Evolutionary conservation across 208 protist species (phyloP), one percentile per base, ranked within the genome.

Genomic region (Wallacemonas sp.): DNA sequence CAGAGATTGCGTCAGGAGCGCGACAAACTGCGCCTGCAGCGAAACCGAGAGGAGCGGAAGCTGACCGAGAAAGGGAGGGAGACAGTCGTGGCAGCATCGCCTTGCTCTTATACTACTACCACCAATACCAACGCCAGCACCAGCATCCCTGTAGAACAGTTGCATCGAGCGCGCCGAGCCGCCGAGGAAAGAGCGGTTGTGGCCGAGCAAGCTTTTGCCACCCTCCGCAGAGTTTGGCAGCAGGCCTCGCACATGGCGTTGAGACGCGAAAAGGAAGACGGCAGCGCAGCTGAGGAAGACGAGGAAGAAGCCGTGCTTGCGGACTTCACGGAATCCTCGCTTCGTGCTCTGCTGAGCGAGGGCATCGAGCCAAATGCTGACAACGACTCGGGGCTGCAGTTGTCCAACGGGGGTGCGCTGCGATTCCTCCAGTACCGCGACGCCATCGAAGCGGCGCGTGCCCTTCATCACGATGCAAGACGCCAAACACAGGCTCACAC

Each of bases 171-270:
- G 28, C 19, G 24, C 28, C 30, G 9, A 34, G 38, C 5, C 2
- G 33, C 68, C 9, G 63, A 62, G 56, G 68, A 75, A 39, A 45
- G 68, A 4, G 59, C 65, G 0, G 42, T 61, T 0, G 51, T 67
- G 11, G 62, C 74, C 4, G 44, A 71, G 34, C 46, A 55, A 5
- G 66, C 68, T 2, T 55, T 79, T n/a, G 54, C 47, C 28, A 53
- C 30, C 0, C 49, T 79, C 47, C 62, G 54, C 2, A 31, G 17
- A 4, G 58, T 66, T 14, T 65, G 21, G 33, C 14, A n/a, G n/a
- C n/a, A n/a, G n/a, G n/a, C n/a, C n/a, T n/a, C n/a, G n/a, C n/a
- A n/a, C n/a, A n/a, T n/a, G n/a, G n/a, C n/a, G n/a, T n/a, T n/a
- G n/a, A n/a, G n/a, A n/a, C n/a, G n/a, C n/a, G n/a, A n/a, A n/a